Evolutionary conservation across 208 protist genomes (phyloP).

Genomic region (Trypanosoma scelopori): DNA sequence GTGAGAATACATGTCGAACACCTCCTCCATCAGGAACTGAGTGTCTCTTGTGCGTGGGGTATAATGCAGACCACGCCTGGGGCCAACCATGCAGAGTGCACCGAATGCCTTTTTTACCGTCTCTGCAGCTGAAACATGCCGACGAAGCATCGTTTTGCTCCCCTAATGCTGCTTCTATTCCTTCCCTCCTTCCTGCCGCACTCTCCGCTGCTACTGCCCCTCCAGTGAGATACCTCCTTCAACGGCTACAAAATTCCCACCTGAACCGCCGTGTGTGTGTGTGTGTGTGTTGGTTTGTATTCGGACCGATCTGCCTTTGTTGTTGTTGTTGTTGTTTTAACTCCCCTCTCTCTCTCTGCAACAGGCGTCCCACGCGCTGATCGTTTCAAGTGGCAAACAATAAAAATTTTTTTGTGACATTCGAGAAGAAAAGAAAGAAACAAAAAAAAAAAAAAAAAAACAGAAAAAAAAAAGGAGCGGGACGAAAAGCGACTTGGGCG

Average conservation of each 20-base stretch:
- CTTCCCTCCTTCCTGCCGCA: neutral
- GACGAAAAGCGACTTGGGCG: neutral
- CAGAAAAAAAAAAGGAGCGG: constrained; percentile 8
- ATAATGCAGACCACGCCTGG: constrained; percentile 45
- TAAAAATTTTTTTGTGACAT: no score
- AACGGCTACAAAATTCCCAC: no score
- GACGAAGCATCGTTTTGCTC: constrained; percentile 53
- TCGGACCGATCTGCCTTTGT: no score
- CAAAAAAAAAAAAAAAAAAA: no score
- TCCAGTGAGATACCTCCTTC: no score
- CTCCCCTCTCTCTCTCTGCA: no score
- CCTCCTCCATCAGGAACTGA: constrained; percentile 82
- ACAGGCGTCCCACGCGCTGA: no score
- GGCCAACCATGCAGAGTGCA: constrained; percentile 7
- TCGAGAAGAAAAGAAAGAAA: no score
- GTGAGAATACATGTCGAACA: constrained; percentile 81
- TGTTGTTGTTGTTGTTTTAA: no score
- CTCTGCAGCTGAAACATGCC: constrained; percentile 13
- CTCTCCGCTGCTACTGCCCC: no score
- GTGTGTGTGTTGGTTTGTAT: neutral
- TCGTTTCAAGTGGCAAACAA: no score
- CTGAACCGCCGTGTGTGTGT: no score
- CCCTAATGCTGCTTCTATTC: neutral
- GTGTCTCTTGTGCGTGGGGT: constrained; percentile 49
- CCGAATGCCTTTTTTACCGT: constrained; percentile 4